A percentile compares a stretch with the other conserved stretches of the same genome.
Conservation (phyloP, 257 asterid genomes). For the Scutellaria barbata region DNA sequence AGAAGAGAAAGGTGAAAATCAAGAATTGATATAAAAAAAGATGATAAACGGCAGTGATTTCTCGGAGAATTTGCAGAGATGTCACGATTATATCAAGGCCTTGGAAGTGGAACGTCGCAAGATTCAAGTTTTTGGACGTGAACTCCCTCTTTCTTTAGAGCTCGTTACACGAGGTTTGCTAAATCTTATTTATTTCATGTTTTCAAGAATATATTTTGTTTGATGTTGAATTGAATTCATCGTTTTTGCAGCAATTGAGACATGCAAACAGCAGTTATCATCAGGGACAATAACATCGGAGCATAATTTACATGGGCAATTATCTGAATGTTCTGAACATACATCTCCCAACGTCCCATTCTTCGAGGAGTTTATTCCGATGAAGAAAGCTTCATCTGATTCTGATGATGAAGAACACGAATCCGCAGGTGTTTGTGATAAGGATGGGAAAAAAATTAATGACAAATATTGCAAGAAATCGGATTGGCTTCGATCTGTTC, state of each 20-base stretch:
- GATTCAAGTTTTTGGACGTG: conserved; percentile 93
- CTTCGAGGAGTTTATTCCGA: conserved; percentile 69
- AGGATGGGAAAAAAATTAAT: conserved; percentile 22
- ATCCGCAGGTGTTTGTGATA: conserved; percentile 14
- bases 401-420: conserved; percentile 46
- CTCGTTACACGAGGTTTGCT: conserved; percentile 83
- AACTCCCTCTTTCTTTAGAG: conserved; percentile 89
- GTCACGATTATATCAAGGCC: conserved; percentile 62
- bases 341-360: conserved; percentile 67
- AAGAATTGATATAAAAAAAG: conserved; percentile 18
- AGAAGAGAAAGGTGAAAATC: not conserved
- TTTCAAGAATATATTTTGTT: too few relatives aligned
- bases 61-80: conserved; percentile 60
- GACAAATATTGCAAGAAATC: conserved; percentile 51
- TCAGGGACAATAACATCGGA: conserved; percentile 45
- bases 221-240: too few relatives aligned
- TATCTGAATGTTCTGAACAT: conserved; percentile 73
- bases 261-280: conserved; percentile 71
- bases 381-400: conserved; percentile 46
- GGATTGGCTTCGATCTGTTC: conserved; percentile 84
- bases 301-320: conserved; percentile 51
- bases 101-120: conserved; percentile 77
- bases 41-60: conserved; percentile 47
- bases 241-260: conserved; percentile 70
- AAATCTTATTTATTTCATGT: not conserved